Conservation (phyloP, 768 basidiomycete genomes). For the Pholiota microspora region DNA sequence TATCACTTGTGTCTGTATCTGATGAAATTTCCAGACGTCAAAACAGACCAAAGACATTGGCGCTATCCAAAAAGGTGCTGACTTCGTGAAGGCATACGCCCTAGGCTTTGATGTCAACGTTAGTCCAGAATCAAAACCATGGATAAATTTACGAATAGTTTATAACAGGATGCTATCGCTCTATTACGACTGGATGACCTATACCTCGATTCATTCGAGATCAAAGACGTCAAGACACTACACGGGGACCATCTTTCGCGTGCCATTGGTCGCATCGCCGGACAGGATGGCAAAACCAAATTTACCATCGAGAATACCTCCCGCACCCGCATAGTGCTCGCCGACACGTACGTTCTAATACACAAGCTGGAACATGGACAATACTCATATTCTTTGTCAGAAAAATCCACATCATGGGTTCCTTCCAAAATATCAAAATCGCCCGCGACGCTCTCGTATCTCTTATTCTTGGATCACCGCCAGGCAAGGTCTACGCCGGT, state of each 20-base stretch:
- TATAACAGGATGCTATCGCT: slow-evolving; percentile 84
- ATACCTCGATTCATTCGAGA: slow-evolving; percentile 97
- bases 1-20: background rate
- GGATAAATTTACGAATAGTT: background rate
- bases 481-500: slow-evolving; percentile 91
- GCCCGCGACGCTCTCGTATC: slow-evolving; percentile 96
- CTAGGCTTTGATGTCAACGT: slow-evolving; percentile 96
- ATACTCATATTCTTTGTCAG: slow-evolving; percentile 37
- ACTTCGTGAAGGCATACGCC: slow-evolving; percentile 94
- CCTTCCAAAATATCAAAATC: slow-evolving; percentile 98
- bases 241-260: slow-evolving; percentile 98
- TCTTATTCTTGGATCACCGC: slow-evolving; percentile 91
- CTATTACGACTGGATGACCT: slow-evolving; percentile 94
- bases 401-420: slow-evolving; percentile 98
- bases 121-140: slow-evolving; percentile 10
- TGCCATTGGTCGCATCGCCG: slow-evolving; percentile 98
- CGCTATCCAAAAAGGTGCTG: slow-evolving; percentile 93
- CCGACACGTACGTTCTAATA: slow-evolving; percentile 79
- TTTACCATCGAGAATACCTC: slow-evolving; percentile 98
- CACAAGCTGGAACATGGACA: background rate
- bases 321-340: slow-evolving; percentile 95
- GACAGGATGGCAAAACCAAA: slow-evolving; percentile 97
- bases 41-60: slow-evolving; percentile 93
- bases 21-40: slow-evolving; percentile 62
- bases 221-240: slow-evolving; percentile 97